A percentile compares a stretch with the other conserved stretches of the same genome.
phyloP scores from a whole-genome alignment of 768 basidiomycete genomes.

The Leccinum variicolor region DNA sequence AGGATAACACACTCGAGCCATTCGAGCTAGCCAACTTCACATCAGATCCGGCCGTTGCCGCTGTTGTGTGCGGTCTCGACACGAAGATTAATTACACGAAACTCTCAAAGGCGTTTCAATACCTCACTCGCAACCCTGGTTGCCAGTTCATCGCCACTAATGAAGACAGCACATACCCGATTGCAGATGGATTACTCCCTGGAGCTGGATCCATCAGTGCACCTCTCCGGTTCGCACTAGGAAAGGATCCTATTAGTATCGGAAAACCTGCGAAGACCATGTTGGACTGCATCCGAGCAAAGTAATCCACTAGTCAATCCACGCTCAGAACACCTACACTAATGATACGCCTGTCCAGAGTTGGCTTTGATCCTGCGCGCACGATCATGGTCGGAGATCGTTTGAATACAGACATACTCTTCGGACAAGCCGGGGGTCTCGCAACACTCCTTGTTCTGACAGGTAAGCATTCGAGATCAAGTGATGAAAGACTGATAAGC shows the following conservation, averaged over 20 bases:
- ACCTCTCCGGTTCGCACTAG: conserved; percentile 71
- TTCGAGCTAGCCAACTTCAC: conserved; percentile 70
- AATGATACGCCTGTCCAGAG: conserved; percentile 43
- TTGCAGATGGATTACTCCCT: conserved; percentile 67
- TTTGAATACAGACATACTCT: conserved; percentile 92
- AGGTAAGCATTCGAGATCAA: conserved; percentile 43
- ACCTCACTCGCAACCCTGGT: conserved; percentile 73
- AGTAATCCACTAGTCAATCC: conserved; percentile 37
- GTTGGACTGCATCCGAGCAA: conserved; percentile 88
- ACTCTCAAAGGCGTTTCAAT: conserved; percentile 87
- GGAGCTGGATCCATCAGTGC: conserved; percentile 85
- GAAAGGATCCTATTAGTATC: conserved; percentile 68
- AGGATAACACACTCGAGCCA: conserved; percentile 69
- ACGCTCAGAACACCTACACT: background rate
- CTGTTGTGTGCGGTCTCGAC: conserved; percentile 94
- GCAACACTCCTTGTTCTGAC: conserved; percentile 88
- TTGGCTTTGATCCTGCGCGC: conserved; percentile 78
- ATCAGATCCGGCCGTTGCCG: conserved; percentile 77
- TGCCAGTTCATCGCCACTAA: conserved; percentile 91
- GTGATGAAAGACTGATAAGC: background rate
- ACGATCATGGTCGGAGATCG: conserved; percentile 98
- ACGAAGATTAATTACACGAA: conserved; percentile 89
- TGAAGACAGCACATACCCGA: conserved; percentile 89
- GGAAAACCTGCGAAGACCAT: conserved; percentile 92
- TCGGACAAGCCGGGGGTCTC: conserved; percentile 84